phyloP scores from a whole-genome alignment of 1,139 yeast genomes.

The Protomyces macrosporus region DNA sequence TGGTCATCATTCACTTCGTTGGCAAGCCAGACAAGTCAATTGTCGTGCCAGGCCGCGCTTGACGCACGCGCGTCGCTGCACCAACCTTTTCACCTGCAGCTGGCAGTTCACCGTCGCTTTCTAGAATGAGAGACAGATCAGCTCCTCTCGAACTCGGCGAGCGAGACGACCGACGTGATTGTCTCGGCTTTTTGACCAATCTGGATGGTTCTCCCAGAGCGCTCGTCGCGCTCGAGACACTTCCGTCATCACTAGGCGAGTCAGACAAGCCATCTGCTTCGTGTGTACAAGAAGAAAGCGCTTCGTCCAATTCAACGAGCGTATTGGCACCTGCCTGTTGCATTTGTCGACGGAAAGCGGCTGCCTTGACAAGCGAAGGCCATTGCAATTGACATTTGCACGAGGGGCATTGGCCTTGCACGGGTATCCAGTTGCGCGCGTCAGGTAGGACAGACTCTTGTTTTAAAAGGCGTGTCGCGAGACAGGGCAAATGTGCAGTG shows the following conservation, averaged over 20 bases:
- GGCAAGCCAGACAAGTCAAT: no score
- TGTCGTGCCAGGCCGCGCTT: no score
- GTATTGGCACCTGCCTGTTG: neutral
- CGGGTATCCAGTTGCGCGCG: neutral
- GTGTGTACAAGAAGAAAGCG: no score
- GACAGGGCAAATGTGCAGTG: conserved; percentile 10
- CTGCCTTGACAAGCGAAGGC: conserved; percentile 16
- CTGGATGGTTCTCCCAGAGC: no score
- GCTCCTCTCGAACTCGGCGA: no score
- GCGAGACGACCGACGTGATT: no score
- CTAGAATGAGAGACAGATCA: no score
- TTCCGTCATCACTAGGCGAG: neutral
- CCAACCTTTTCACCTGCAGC: no score
- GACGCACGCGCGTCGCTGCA: no score
- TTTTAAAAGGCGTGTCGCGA: neutral
- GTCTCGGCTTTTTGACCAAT: no score
- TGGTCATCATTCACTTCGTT: no score
- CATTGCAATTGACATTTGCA: conserved; percentile 3
- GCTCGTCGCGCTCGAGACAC: neutral
- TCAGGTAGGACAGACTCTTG: neutral
- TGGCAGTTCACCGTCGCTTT: no score
- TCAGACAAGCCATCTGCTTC: neutral
- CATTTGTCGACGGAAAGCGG: conserved; percentile 8
- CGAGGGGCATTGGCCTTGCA: conserved; percentile 12
- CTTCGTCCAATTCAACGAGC: neutral